Conservation (phyloP, 306 rosid genomes). For the Lagenaria siceraria region DNA sequence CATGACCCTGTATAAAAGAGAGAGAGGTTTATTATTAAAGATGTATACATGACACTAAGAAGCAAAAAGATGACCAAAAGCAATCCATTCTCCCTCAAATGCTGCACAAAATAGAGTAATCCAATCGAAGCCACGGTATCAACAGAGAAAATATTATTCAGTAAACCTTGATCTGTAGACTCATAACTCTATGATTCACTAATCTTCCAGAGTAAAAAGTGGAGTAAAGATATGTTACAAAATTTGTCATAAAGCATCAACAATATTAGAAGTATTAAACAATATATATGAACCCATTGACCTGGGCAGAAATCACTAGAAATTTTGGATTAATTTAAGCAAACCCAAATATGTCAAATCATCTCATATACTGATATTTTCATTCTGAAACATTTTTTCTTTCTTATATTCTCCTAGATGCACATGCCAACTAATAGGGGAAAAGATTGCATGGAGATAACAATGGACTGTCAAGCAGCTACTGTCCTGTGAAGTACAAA, state of each 20-base stretch:
- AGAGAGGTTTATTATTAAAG: conserved; percentile 23
- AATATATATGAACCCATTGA: background rate
- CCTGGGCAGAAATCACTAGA: background rate
- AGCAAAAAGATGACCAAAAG: background rate
- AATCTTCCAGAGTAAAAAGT: background rate
- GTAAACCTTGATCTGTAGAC: background rate
- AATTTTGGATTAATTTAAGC: background rate
- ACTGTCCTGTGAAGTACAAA: background rate
- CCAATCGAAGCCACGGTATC: background rate
- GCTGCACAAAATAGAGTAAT: background rate
- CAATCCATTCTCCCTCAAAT: conserved; percentile 1
- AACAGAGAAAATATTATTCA: background rate
- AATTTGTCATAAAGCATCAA: background rate
- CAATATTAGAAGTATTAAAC: background rate
- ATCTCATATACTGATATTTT: background rate
- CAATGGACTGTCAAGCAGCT: background rate
- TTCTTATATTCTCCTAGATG: background rate
- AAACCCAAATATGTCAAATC: background rate
- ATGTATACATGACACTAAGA: conserved; percentile 3
- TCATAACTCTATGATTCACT: background rate
- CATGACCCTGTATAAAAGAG: conserved; percentile 58
- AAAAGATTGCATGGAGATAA: background rate
- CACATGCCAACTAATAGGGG: background rate
- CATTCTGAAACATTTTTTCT: background rate
- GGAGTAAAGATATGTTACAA: background rate